Base-by-base conservation (phyloP, 2,329 filamentous ascomycete species). In the Colletotrichum sp. region DNA sequence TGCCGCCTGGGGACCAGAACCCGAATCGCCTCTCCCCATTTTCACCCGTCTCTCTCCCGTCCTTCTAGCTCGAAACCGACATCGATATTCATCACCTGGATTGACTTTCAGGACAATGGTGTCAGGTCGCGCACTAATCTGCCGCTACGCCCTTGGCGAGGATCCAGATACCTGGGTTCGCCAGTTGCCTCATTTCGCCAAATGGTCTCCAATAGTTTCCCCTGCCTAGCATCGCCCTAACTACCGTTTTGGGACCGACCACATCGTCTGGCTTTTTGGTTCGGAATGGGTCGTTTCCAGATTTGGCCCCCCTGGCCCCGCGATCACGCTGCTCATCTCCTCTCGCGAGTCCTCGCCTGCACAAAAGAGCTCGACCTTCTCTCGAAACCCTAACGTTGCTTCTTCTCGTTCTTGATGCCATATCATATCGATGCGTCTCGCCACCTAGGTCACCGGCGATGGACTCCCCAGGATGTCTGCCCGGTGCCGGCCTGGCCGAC, bases 381-480 rank as follows among this genome's bases (percentile, higher is more conserved):
- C 47, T 55, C 34, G 18, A n/a, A 38, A 47, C 33, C 55, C 16
- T 43, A 24, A 18, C 54, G 12, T 11, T 47, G 7, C n/a, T 9
- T 54, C 21, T 21, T 43, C 58, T 58, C 31, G 55, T 36, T 47
- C 62, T 47, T 57, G 71, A 73, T 61, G 70, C 24, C 61, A 13
- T 21, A n/a, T 38, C 33, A 31, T 34, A 34, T n/a, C 34, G 15
- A 73, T 71, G 62, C 27, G 31, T 71, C 33, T 68, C 72, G 63
- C 47, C 62, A 71, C 55, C 57, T 72, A 74, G 58, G 63, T 51
- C 62, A 38, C 72, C 68, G 57, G 72, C 57, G 62, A 74, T 74
- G 72, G 68, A 74, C 72, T 74, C 57, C 72, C 72, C 72, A 68
- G 72, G 72, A 72, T 57, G 72, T 66, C 72, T 67, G 62, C 69